These are phyloP conservation scores for Alternaria rosae DNA, from an alignment of 2,329 filamentous ascomycete species.

Conservation along the genomic window DNA sequence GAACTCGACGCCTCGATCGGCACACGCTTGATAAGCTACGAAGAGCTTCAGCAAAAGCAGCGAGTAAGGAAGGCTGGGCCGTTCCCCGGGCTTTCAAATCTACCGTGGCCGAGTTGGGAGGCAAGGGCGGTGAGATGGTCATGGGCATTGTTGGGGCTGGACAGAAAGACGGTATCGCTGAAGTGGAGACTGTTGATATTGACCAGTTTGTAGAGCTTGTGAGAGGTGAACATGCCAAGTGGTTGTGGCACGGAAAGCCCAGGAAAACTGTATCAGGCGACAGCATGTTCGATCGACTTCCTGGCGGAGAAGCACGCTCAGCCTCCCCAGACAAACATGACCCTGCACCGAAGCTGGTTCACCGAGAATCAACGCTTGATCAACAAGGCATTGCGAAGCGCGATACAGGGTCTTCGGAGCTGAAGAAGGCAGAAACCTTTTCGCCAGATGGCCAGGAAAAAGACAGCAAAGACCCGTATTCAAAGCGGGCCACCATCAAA, in stretches of 20 bases:
- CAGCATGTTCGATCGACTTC: constrained; percentile 48
- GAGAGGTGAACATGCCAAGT: constrained; percentile 84
- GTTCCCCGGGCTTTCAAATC: constrained; percentile 95
- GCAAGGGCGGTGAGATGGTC: constrained; percentile 92
- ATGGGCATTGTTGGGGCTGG: constrained; percentile 88
- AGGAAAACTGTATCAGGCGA: constrained; percentile 63
- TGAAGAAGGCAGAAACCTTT: constrained; percentile 31
- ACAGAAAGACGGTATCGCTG: constrained; percentile 88
- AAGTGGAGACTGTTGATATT: constrained; percentile 90
- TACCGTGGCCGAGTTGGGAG: constrained; percentile 90
- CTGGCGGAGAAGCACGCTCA: constrained; percentile 49
- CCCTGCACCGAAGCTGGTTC: constrained; percentile 57
- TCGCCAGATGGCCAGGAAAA: constrained; percentile 54
- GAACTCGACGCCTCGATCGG: constrained; percentile 80
- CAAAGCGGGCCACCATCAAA: constrained; percentile 73
- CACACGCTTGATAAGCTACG: constrained; percentile 84
- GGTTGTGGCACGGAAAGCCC: constrained; percentile 93
- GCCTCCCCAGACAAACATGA: constrained; percentile 63
- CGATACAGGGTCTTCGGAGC: constrained; percentile 39
- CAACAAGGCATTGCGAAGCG: constrained; percentile 34
- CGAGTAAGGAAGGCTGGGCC: constrained; percentile 86
- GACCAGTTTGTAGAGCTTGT: constrained; percentile 81
- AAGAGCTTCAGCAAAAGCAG: constrained; percentile 85
- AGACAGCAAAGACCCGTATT: constrained; percentile 62
- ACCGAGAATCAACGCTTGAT: constrained; percentile 57